These are phyloP conservation scores for Rosellinia necatrix DNA, from an alignment of 2,329 filamentous ascomycete species.

Conservation along the genomic window DNA sequence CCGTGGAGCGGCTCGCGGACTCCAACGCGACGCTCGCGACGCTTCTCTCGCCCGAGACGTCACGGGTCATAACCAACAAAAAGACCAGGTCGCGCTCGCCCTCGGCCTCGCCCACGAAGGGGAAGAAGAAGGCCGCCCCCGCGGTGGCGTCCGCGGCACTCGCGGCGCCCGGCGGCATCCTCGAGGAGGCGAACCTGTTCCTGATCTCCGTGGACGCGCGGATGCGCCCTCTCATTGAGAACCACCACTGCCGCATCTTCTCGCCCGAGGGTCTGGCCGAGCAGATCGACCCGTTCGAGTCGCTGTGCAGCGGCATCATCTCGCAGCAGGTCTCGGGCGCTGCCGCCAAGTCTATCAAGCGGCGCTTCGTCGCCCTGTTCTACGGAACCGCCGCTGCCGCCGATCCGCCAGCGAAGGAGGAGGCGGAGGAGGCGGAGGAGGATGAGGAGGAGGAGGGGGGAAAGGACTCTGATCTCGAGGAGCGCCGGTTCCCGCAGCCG, in stretches of 20 bases:
- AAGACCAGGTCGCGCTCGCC: constrained; percentile 43
- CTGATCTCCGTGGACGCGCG: constrained; percentile 74
- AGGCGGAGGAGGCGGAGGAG: constrained; percentile 9
- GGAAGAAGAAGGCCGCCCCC: constrained; percentile 35
- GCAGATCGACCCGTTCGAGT: constrained; percentile 84
- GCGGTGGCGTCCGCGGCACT: constrained; percentile 46
- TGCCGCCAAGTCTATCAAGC: constrained; percentile 86
- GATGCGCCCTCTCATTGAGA: constrained; percentile 72
- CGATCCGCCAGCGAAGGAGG: too few relatives aligned
- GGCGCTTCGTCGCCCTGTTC: constrained; percentile 81
- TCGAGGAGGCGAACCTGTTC: constrained; percentile 76
- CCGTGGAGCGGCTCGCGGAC: constrained; percentile 61
- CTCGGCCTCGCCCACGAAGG: constrained; percentile 51
- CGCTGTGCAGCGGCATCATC: constrained; percentile 84
- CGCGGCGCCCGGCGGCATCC: constrained; percentile 72
- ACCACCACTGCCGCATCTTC: constrained; percentile 79
- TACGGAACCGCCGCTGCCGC: constrained; percentile 38
- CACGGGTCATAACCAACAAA: constrained; percentile 61
- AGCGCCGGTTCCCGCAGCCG: constrained; percentile 71
- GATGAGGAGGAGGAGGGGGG: constrained; percentile 8
- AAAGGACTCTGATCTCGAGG: constrained; percentile 4
- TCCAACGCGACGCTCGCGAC: constrained; percentile 70
- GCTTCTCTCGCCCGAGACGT: constrained; percentile 73
- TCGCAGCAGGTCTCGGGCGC: constrained; percentile 95
- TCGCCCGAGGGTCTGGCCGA: constrained; percentile 81